Conservation (phyloP, 208 protist genomes). For the Trypanosoma rangeli region DNA sequence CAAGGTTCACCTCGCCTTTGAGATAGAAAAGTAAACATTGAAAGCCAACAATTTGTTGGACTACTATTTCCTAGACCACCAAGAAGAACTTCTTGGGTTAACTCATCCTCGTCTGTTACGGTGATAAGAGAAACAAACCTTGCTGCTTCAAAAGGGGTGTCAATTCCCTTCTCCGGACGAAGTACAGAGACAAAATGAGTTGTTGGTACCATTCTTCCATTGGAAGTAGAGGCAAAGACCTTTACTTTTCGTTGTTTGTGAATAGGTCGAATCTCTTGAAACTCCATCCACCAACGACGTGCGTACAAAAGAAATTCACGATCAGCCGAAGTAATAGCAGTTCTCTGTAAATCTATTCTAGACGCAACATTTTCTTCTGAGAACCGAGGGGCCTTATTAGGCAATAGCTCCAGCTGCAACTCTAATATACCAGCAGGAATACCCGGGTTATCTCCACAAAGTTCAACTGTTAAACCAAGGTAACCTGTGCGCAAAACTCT, state of each 20-base stretch:
- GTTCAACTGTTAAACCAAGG: conserved; percentile 87
- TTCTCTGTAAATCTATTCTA: conserved; percentile 75
- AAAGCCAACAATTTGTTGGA: conserved; percentile 54
- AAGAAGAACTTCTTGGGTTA: conserved; percentile 32
- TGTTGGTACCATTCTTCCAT: conserved; percentile 82
- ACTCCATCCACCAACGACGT: conserved; percentile 91
- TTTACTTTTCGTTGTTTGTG: conserved; percentile 84
- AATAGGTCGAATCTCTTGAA: conserved; percentile 51
- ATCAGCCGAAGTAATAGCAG: conserved; percentile 85
- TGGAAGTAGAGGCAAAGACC: conserved; percentile 82
- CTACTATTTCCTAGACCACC: conserved; percentile 26
- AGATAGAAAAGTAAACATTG: conserved; percentile 84
- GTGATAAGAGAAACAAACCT: conserved; percentile 88
- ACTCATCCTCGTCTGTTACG: conserved; percentile 43
- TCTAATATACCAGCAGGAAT: conserved; percentile 91
- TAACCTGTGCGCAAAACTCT: conserved; percentile 87
- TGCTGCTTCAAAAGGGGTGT: conserved; percentile 80
- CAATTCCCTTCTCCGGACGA: conserved; percentile 65
- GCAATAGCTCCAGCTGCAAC: conserved; percentile 86
- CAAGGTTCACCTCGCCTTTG: conserved; percentile 77
- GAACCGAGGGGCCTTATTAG: conserved; percentile 48
- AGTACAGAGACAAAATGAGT: conserved; percentile 87
- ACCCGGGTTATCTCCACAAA: conserved; percentile 82
- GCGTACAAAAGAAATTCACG: conserved; percentile 93
- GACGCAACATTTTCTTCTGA: conserved; percentile 76